Conservation (phyloP, 2,329 filamentous ascomycete genomes). For the Coleophoma crateriformis region DNA sequence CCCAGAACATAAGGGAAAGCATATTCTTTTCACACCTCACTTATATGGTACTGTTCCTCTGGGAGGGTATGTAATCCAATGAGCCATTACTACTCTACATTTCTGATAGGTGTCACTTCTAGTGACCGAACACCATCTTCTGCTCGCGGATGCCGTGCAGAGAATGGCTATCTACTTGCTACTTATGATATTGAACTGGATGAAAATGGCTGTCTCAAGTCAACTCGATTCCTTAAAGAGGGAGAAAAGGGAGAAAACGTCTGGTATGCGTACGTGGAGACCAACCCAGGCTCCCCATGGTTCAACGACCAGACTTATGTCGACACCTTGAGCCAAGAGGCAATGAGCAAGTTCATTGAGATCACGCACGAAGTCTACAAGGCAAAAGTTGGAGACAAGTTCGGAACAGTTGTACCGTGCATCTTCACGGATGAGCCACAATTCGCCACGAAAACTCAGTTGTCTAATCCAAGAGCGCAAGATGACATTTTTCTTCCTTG, state of each 20-base stretch:
- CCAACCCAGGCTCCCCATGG: slow-evolving; percentile 22
- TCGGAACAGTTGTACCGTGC: slow-evolving; percentile 23
- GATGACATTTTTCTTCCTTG: slow-evolving; percentile 26
- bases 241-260: slow-evolving; percentile 18
- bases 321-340: slow-evolving; percentile 23
- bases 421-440: slow-evolving; percentile 29
- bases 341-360: slow-evolving; percentile 23
- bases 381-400: slow-evolving; percentile 21
- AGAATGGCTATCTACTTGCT: slow-evolving; percentile 21
- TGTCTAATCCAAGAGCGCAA: slow-evolving; percentile 15
- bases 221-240: slow-evolving; percentile 10
- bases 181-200: slow-evolving; percentile 20
- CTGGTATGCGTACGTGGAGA: slow-evolving; percentile 28
- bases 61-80: slow-evolving; percentile 3
- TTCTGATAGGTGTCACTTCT: background rate
- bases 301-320: slow-evolving; percentile 27
- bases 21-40: slow-evolving; percentile 22
- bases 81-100: background rate
- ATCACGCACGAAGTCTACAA: slow-evolving; percentile 27
- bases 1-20: slow-evolving; percentile 22
- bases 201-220: slow-evolving; percentile 18
- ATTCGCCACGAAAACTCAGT: slow-evolving; percentile 24
- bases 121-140: slow-evolving; percentile 5
- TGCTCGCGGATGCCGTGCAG: slow-evolving; percentile 12
- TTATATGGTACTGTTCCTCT: slow-evolving; percentile 11